Base-by-base conservation (phyloP, 1,284 basidiomycete genomes). In the Bjerkandera adusta region DNA sequence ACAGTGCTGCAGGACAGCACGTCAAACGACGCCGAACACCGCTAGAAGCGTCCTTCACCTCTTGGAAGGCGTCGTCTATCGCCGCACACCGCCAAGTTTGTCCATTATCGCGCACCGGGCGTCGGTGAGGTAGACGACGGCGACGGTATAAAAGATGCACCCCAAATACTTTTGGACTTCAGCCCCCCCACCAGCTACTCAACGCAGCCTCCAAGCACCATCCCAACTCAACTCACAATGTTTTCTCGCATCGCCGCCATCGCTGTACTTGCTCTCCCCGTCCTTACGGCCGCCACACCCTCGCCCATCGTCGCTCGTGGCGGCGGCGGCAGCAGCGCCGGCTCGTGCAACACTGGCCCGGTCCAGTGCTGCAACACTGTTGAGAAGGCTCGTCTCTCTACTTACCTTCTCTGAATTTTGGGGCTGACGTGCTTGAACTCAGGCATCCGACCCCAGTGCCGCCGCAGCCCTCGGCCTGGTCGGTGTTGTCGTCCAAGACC, bases 401-500 rank as follows among this genome's bases (percentile, higher is more conserved):
- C n/a, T n/a, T 30, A 8, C 27, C 27, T 15, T 6, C 16, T 32
- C 13, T 29, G 5, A 6, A 18, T 10, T 26, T 22, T 12, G 5
- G 20, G 13, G 13, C 8, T 22, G 41, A 10, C 21, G 5, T 34
- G 5, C 6, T 21, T 6, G 32, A n/a, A 27, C 13, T 35, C n/a
- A n/a, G n/a, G n/a, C n/a, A n/a, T n/a, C n/a, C n/a, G n/a, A n/a
- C n/a, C n/a, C n/a, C n/a, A n/a, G n/a, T n/a, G 49, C 36, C n/a
- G 16, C 35, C 35, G 33, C 35, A 33, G 10, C 61, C 5, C 47
- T 65, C 13, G 49, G 46, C 18, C 34, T 53, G 1, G 37, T 64
- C 3, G 62, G 59, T 10, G 44, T 62, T n/a, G 55, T 60, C 20
- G 46, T 63, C 12, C 43, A 53, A 18, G 56, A 58, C 47, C 20